Base-by-base conservation (phyloP, 768 basidiomycete species). In the Mycena maculata region DNA sequence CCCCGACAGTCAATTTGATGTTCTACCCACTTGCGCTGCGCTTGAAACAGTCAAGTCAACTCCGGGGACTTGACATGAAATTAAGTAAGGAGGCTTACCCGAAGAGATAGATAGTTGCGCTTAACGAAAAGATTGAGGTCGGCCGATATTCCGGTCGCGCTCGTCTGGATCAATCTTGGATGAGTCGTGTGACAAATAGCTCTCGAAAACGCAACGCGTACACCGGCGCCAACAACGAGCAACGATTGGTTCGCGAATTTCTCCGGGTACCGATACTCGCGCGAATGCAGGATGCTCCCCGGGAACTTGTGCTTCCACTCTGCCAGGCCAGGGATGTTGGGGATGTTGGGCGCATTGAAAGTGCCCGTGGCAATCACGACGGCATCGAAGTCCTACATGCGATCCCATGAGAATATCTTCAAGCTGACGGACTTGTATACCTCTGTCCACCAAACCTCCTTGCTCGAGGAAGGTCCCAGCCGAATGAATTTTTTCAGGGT, bases 191-290 rank as follows among this genome's bases (percentile, higher is more conserved):
- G 44, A 28, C 20, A 3, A 7, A n/a, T 27, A 58, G 33, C 23
- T 25, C 20, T 20, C 36, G 33, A 39, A 44, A n/a, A 20, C 9
- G 20, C 6, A 49, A 25, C 36, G n/a, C 72, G 52, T 38, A 76
- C 76, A 7, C 73, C 73, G 4, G 72, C 69, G 20, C 80, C 79
- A 22, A 81, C 67, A 30, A 81, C 71, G 3, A 81, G 74, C 4
- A 79, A 68, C 0, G 77, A 76, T 62, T 80, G 71, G 30, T 73
- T 74, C 16, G 65, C 49, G 52, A 73, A 77, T 15, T 57, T 42
- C 41, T 80, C 76, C 1, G 81, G 79, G 53, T 71, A 58, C 3
- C 79, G 73, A 65, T 81, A 82, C 22, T 78, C 78, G 48, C 79
- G 67, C 31, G 79, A 76, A 61, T 81, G 80, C 31, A 71, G 60